Evolutionary conservation across 345 rosid genomes (phyloP).

Genomic region (Euphorbia lathyris): DNA sequence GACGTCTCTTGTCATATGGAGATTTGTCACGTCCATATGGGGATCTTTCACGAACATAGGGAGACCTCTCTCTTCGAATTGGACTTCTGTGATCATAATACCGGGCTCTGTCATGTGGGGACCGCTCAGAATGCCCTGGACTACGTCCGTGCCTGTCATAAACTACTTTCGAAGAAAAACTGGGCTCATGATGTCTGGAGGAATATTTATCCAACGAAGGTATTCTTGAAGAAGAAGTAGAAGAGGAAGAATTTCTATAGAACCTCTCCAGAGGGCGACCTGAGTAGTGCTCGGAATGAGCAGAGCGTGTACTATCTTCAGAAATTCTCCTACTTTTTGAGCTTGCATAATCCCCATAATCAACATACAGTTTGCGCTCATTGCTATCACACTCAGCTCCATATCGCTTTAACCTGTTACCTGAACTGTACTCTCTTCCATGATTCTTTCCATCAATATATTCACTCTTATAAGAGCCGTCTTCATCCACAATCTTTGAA

Average conservation of each 20-base stretch:
- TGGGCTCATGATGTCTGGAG: constrained; percentile 70
- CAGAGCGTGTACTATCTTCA: constrained; percentile 57
- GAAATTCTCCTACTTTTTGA: constrained; percentile 75
- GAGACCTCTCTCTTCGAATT: constrained; percentile 48
- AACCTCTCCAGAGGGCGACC: constrained; percentile 62
- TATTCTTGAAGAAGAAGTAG: constrained; percentile 50
- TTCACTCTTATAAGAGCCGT: constrained; percentile 53
- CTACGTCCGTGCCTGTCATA: constrained; percentile 77
- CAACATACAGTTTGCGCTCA: constrained; percentile 65
- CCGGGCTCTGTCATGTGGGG: constrained; percentile 66
- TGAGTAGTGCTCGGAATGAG: constrained; percentile 60
- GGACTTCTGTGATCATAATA: constrained; percentile 72
- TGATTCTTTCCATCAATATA: constrained; percentile 57
- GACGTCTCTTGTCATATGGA: constrained; percentile 66
- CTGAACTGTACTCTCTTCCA: constrained; percentile 57
- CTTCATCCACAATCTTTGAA: constrained; percentile 75
- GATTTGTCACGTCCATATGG: constrained; percentile 52
- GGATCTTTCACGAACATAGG: constrained; percentile 18
- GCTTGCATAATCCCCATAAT: constrained; percentile 57
- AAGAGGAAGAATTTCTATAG: constrained; percentile 47
- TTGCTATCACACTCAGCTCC: constrained; percentile 57
- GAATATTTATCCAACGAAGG: constrained; percentile 62
- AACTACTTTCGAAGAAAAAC: constrained; percentile 59
- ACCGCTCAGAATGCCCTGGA: constrained; percentile 67
- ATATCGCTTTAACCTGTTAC: constrained; percentile 72